Percentiles rank a stretch among this genome's conserved stretches.
Evolutionary conservation across 2,329 filamentous ascomycete species (phyloP).

Genomic region (Exophiala mesophila): DNA sequence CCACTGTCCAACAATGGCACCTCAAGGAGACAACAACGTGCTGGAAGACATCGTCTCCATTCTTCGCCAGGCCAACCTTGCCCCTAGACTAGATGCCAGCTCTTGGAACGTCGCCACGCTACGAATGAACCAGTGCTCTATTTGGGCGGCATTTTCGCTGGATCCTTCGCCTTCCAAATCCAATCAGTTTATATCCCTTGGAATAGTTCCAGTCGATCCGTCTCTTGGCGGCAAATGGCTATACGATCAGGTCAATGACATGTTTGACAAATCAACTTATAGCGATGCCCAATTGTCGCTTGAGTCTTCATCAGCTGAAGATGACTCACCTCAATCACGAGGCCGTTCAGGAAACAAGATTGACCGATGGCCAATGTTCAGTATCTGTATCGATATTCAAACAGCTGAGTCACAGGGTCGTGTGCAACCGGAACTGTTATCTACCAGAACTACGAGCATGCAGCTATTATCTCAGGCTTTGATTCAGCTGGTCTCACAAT

Average conservation of each 20-base stretch:
- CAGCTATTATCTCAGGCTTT: slow-evolving; percentile 1
- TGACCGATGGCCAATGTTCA: slow-evolving; percentile 87
- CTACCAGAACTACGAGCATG: not conserved
- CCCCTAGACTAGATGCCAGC: not conserved
- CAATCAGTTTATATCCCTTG: slow-evolving; percentile 76
- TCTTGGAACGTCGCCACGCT: slow-evolving; percentile 69
- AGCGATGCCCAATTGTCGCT: too few relatives aligned
- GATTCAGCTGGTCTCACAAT: slow-evolving; percentile 62
- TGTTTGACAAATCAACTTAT: slow-evolving; percentile 75
- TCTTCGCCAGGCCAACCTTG: not conserved
- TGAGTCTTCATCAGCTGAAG: too few relatives aligned
- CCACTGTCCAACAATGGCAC: too few relatives aligned
- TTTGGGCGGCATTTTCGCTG: slow-evolving; percentile 66
- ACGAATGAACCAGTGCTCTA: slow-evolving; percentile 54
- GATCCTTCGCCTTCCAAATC: slow-evolving; percentile 65
- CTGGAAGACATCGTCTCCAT: not conserved
- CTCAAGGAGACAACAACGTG: too few relatives aligned
- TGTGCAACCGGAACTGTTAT: not conserved
- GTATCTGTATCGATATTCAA: slow-evolving; percentile 58
- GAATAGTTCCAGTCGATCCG: slow-evolving; percentile 60
- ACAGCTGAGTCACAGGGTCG: slow-evolving; percentile 27
- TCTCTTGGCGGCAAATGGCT: slow-evolving; percentile 58
- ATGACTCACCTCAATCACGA: too few relatives aligned
- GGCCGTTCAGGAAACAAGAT: too few relatives aligned
- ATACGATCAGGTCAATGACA: slow-evolving; percentile 70